A percentile compares a stretch with the other conserved stretches of the same genome.
Evolutionary conservation across 2,329 filamentous ascomycete genomes (phyloP).

Genomic region (Colletotrichum costaricense): DNA sequence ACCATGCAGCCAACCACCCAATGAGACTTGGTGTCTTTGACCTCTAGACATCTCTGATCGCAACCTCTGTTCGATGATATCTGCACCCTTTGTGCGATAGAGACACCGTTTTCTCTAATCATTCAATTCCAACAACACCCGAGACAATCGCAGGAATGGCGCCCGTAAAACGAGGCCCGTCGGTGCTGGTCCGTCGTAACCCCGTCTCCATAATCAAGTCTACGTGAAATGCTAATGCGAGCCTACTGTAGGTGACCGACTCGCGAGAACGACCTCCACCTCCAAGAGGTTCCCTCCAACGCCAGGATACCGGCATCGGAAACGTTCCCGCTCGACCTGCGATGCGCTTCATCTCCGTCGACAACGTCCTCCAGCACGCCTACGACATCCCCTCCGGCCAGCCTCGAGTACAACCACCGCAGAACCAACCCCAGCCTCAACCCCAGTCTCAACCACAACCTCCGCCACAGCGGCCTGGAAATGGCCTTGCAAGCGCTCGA

Average conservation of each 20-base stretch:
- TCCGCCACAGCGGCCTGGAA: constrained; percentile 62
- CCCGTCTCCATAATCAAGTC: constrained; percentile 9
- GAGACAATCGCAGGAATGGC: constrained; percentile 46
- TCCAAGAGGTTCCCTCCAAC: constrained; percentile 46
- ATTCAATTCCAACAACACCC: background rate
- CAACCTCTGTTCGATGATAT: constrained; percentile 4
- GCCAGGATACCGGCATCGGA: constrained; percentile 46
- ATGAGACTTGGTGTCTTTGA: constrained; percentile 4
- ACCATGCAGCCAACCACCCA: constrained; percentile 13
- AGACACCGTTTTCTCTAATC: background rate
- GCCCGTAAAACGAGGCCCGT: constrained; percentile 66
- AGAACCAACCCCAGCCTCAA: background rate
- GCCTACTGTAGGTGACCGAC: constrained; percentile 48
- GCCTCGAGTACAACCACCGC: constrained; percentile 66
- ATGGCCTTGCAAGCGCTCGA: constrained; percentile 10
- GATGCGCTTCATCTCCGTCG: constrained; percentile 87
- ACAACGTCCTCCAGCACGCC: constrained; percentile 93
- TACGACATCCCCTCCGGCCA: constrained; percentile 96
- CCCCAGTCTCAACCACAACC: constrained; percentile 49
- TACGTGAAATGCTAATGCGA: constrained; percentile 27
- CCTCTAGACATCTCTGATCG: background rate
- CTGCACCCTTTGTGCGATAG: constrained; percentile 6
- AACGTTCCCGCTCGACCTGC: constrained; percentile 48
- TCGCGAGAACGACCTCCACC: constrained; percentile 49
- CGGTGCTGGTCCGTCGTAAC: constrained; percentile 64